phyloP scores from a whole-genome alignment of 257 asterid genomes.

The Capsicum pubescens region DNA sequence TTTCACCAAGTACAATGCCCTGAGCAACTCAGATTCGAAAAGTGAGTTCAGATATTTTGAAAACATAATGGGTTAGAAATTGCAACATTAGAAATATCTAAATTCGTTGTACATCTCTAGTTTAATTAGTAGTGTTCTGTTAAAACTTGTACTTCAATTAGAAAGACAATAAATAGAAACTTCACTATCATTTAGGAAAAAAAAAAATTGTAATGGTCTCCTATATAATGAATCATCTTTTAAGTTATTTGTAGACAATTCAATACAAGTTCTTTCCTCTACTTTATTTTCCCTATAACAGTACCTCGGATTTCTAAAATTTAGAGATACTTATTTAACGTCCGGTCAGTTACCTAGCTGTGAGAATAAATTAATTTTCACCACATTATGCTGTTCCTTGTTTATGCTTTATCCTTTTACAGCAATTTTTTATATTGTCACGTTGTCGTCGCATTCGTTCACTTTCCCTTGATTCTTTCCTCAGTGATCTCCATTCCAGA shows the following conservation, averaged over 20 bases:
- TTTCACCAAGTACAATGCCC: slow-evolving; percentile 20
- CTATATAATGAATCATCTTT: neutral
- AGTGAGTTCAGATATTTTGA: neutral
- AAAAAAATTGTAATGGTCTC: neutral
- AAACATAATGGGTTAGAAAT: neutral
- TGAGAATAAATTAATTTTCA: neutral
- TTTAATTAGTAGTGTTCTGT: neutral
- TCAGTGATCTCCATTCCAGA: neutral
- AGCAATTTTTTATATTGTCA: neutral
- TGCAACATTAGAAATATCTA: neutral
- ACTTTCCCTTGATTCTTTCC: slow-evolving; percentile 12
- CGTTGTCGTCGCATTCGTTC: neutral
- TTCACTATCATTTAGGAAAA: slow-evolving; percentile 11
- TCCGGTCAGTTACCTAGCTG: neutral
- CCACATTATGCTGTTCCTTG: slow-evolving; percentile 2
- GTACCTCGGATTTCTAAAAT: neutral
- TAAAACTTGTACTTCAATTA: neutral
- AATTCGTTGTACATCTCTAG: neutral
- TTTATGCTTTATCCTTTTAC: neutral
- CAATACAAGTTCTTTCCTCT: neutral
- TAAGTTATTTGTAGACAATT: neutral
- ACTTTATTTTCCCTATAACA: neutral
- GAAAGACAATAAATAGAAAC: slow-evolving; percentile 20
- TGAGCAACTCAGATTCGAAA: slow-evolving; percentile 16
- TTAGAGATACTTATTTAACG: neutral